Base-by-base conservation (phyloP, 345 rosid species). In the Pistacia vera region DNA sequence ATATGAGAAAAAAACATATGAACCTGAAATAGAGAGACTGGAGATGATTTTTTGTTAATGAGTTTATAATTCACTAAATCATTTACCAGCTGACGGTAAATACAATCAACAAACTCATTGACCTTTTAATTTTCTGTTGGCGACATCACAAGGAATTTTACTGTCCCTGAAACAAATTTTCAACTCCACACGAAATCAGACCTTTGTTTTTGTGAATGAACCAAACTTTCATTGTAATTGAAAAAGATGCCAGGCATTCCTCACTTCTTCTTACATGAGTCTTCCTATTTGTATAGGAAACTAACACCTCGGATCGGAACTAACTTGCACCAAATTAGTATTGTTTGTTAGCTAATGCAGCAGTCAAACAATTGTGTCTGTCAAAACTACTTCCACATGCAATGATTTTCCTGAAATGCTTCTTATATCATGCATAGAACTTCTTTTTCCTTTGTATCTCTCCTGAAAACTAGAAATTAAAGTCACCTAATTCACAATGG, bases 391-490 rank as follows among this genome's bases (percentile, higher is more conserved):
- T 69, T 52, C 36, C 35, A 11, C 13, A 12, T 11, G 54, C 54
- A n/a, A 28, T 18, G 51, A 20, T 57, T 41, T 44, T 54, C 60
- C 28, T 52, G 72, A 68, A 68, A 68, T 59, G 44, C 46, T 49
- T 38, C 33, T 59, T 71, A n/a, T 36, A n/a, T 56, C 9, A 41
- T 41, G 63, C 17, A 13, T 70, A 36, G 25, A 17, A 36, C 13
- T 57, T 52, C 11, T n/a, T 70, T 70, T 57, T 14, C 22, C 63
- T 4, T 2, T n/a, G 51, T 56, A 56, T 33, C 9, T 48, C 38
- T 33, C 22, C 35, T 35, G 5, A 48, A 25, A 25, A 10, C 54
- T 25, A 17, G 17, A 7, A 25, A 30, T 28, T 13, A 22, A 52
- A 73, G 55, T 28, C 22, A 49, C 49, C 20, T 14, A 54, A 62